Conservation (phyloP, 2,329 filamentous ascomycete genomes). For the Bipolaris gigantea region DNA sequence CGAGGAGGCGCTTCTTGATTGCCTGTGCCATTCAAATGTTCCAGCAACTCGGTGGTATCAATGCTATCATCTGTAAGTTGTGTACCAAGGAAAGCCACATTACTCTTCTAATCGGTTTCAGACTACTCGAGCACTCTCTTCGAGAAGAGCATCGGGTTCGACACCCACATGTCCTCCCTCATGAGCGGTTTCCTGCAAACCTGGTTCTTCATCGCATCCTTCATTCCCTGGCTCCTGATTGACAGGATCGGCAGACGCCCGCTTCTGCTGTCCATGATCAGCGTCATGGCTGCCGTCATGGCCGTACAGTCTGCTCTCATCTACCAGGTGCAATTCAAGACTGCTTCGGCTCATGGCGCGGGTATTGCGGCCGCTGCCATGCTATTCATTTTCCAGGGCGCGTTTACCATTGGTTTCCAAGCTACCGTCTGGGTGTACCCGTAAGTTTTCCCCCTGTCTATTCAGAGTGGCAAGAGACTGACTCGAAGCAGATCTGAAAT, state of each 20-base stretch:
- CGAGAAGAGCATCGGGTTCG: conserved; percentile 22
- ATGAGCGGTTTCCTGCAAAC: conserved; percentile 25
- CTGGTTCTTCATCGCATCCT: conserved; percentile 24
- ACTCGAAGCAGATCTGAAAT: conserved; percentile 46
- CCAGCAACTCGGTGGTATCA: conserved; percentile 22
- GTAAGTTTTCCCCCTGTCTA: background rate
- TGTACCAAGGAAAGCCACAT: too few species aligned
- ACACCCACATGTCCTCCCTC: conserved; percentile 18
- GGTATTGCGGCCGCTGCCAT: conserved; percentile 21
- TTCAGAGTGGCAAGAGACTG: background rate
- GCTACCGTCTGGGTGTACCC: conserved; percentile 51
- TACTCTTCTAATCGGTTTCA: too few species aligned
- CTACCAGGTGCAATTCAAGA: conserved; percentile 21
- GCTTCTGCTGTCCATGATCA: conserved; percentile 21
- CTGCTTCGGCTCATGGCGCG: conserved; percentile 13
- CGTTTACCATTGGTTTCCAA: conserved; percentile 24
- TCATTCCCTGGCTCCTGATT: conserved; percentile 22
- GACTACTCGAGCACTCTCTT: conserved; percentile 23
- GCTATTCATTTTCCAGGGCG: conserved; percentile 23
- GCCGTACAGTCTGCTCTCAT: conserved; percentile 23
- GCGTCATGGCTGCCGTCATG: conserved; percentile 22
- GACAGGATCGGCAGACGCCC: conserved; percentile 20
- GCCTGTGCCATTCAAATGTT: conserved; percentile 23
- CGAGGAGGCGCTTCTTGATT: conserved; percentile 20
- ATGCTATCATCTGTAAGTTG: conserved; percentile 24